Base-by-base conservation (phyloP, 208 protist species). In the Leishmania turanica region DNA sequence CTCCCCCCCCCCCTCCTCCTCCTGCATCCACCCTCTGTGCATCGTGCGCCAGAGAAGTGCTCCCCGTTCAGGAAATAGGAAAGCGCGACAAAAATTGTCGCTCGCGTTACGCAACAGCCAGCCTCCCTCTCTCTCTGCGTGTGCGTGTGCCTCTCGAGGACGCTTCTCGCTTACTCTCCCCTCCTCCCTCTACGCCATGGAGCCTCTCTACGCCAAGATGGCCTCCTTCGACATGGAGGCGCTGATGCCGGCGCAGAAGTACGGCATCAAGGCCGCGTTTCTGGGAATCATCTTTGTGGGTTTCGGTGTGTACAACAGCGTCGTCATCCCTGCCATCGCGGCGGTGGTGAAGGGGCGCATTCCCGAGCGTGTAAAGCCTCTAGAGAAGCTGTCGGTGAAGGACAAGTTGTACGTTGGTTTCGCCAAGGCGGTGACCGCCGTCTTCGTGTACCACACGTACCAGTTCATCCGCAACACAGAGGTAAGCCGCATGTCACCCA, bases 371-470 rank as follows among this genome's bases (percentile, higher is more conserved):
- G 88, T 77, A 51, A 85, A 87, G 81, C 88, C 89, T 42, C 89
- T 93, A 37, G 76, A 82, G 72, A 84, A 53, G 71, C 81, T 95
- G 51, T 83, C 87, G 47, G 1, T 75, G 56, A 93, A 84, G 58
- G 92, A 95, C 77, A 87, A 90, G 74, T 2, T 91, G 15, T 95
- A 87, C 83, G 91, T 95, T 54, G 58, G 56, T 37, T 89, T 92
- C 27, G 75, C 89, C 66, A 93, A 94, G 79, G 68, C 86, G 27
- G 74, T 92, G 73, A 93, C 92, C 1, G 85, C 88, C 31, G 73
- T 92, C 19, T 96, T 96, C 70, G 90, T 94, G 8, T 93, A 93
- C 77, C 92, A 94, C 84, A 75, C 83, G 7, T 93, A 89, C 75
- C 24, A 78, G n/a, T 94, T 94, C 71, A 64, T 85, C 37, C 68